Percentiles rank a stretch among this genome's conserved stretches.
Conservation (phyloP, 2,329 filamentous ascomycete genomes). For the Colletotrichum sp. region DNA sequence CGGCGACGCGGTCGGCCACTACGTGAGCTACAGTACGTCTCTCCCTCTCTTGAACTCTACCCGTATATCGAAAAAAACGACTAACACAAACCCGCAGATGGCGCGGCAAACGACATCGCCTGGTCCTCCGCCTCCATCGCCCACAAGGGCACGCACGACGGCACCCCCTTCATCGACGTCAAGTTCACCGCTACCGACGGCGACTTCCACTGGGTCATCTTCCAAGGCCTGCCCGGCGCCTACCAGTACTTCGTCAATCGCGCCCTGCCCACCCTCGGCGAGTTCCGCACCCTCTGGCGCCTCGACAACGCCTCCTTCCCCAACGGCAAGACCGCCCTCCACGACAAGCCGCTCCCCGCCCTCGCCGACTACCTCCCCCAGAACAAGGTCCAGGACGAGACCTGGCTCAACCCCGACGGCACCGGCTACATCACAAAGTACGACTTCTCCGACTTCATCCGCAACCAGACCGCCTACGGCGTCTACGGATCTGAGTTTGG, state of each 20-base stretch:
- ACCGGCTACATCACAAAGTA: conserved; percentile 57
- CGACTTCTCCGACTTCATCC: conserved; percentile 33
- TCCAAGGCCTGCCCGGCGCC: conserved; percentile 52
- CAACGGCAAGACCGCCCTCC: conserved; percentile 48
- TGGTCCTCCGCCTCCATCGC: conserved; percentile 52
- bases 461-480: conserved; percentile 51
- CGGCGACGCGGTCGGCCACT: conserved; percentile 33
- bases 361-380: conserved; percentile 45
- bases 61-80: not conserved
- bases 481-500: conserved; percentile 54
- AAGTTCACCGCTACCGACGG: conserved; percentile 50
- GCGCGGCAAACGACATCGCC: conserved; percentile 48
- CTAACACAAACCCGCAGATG: conserved; percentile 36
- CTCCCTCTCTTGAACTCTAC: not conserved
- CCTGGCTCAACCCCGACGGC: conserved; percentile 43
- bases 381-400: conserved; percentile 59
- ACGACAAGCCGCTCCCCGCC: conserved; percentile 48
- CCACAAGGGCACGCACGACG: conserved; percentile 33
- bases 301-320: conserved; percentile 54
- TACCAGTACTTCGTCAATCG: conserved; percentile 61
- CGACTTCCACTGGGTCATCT: conserved; percentile 58
- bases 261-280: conserved; percentile 50
- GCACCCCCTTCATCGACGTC: conserved; percentile 50
- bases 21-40: conserved; percentile 33
- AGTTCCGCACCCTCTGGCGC: conserved; percentile 55